Evolutionary conservation across 176 grass and related monocot species (phyloP).

Genomic region (Musa schizocarpa): DNA sequence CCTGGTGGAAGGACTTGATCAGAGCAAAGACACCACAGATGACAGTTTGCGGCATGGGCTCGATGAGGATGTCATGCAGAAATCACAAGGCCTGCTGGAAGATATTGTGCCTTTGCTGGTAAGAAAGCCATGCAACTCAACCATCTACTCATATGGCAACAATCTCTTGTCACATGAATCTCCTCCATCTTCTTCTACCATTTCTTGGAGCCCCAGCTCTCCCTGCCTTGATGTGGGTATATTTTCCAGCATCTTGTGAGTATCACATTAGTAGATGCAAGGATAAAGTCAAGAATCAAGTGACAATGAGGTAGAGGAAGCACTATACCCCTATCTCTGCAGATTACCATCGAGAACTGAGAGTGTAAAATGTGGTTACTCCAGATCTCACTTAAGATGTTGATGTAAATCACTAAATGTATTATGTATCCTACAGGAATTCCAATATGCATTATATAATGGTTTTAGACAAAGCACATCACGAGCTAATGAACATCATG

Average conservation of each 20-base stretch:
- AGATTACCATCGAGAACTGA: neutral
- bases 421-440: neutral
- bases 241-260: neutral
- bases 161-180: neutral
- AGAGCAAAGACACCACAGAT: neutral
- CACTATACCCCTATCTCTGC: neutral
- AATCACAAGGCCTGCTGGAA: conserved; percentile 9
- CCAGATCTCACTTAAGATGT: neutral
- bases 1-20: neutral
- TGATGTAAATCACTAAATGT: neutral
- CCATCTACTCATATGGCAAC: neutral
- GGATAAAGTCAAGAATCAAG: neutral
- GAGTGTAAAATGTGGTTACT: neutral
- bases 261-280: neutral
- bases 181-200: neutral
- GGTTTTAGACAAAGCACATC: neutral
- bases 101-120: conserved; percentile 8
- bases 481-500: neutral
- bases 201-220: conserved; percentile 8
- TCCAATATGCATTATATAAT: neutral
- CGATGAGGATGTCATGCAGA: neutral
- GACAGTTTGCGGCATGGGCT: neutral
- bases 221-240: neutral
- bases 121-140: conserved; percentile 2
- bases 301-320: conserved; percentile 1